A percentile compares a stretch with the other conserved stretches of the same genome.
phyloP scores from a whole-genome alignment of 305 asterid species.

The Andrographis paniculata region DNA sequence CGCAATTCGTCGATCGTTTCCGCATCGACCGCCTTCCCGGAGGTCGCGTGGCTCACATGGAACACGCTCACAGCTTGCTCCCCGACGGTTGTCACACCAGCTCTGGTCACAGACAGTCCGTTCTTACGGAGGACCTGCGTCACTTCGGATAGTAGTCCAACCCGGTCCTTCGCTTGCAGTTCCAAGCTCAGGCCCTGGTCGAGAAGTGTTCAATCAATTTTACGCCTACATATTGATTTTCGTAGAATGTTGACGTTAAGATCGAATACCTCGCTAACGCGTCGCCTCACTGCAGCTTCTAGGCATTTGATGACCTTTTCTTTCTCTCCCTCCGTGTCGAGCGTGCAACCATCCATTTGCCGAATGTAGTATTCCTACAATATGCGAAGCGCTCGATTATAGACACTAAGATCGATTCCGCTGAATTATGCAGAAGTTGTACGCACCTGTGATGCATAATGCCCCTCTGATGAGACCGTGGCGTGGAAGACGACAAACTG shows the following conservation, averaged over 20 bases:
- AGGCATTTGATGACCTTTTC: slow-evolving; percentile 81
- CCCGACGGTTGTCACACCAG: slow-evolving; percentile 79
- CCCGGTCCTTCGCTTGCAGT: slow-evolving; percentile 85
- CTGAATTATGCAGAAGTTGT: too few relatives aligned
- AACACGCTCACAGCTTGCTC: slow-evolving; percentile 72
- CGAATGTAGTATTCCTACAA: slow-evolving; percentile 79
- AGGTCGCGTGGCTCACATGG: slow-evolving; percentile 76
- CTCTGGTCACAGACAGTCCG: slow-evolving; percentile 80
- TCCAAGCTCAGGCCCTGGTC: slow-evolving; percentile 77
- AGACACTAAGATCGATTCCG: neutral
- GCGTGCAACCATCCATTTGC: slow-evolving; percentile 72
- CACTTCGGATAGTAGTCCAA: slow-evolving; percentile 81
- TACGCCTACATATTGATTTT: too few relatives aligned
- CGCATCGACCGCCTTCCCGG: slow-evolving; percentile 73
- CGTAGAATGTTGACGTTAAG: too few relatives aligned
- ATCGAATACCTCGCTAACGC: slow-evolving; percentile 64
- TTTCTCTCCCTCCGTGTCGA: slow-evolving; percentile 58
- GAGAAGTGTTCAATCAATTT: too few relatives aligned
- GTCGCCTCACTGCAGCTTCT: slow-evolving; percentile 84
- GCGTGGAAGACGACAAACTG: slow-evolving; percentile 90
- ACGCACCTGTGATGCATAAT: slow-evolving; percentile 77
- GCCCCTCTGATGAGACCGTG: slow-evolving; percentile 69
- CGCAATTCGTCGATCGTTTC: slow-evolving; percentile 58
- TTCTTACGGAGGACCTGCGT: slow-evolving; percentile 82
- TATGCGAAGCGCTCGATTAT: neutral